Conservation (phyloP, 164 flowering plant species). For the Echeveria elegans region DNA sequence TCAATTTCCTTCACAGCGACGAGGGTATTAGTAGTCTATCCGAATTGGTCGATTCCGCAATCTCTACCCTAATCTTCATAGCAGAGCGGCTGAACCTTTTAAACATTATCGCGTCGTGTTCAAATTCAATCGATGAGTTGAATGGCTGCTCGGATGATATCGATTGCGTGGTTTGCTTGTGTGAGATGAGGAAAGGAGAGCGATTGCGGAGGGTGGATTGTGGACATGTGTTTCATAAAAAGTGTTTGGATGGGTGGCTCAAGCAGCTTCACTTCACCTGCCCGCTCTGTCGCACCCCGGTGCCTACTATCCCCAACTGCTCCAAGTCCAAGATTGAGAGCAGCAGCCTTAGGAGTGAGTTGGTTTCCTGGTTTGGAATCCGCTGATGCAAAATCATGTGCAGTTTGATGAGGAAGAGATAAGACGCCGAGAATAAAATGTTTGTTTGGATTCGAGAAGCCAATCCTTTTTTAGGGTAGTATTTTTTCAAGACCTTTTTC, state of each 20-base stretch:
- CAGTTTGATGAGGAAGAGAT: no score
- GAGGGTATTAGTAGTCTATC: slow-evolving; percentile 13
- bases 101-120: slow-evolving; percentile 25
- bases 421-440: background rate
- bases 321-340: slow-evolving; percentile 15
- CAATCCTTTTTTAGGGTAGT: no score
- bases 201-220: slow-evolving; percentile 51
- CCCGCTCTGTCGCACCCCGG: slow-evolving; percentile 62
- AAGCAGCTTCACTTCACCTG: slow-evolving; percentile 48
- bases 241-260: slow-evolving; percentile 75
- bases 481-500: background rate
- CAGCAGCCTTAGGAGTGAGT: no score
- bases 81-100: slow-evolving; percentile 44
- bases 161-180: slow-evolving; percentile 61
- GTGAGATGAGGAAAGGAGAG: slow-evolving; percentile 42
- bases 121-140: slow-evolving; percentile 16
- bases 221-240: slow-evolving; percentile 63
- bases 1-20: slow-evolving; percentile 12
- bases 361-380: slow-evolving; percentile 27
- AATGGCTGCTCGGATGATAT: slow-evolving; percentile 2
- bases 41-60: slow-evolving; percentile 30
- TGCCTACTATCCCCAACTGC: slow-evolving; percentile 20
- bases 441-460: background rate
- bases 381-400: slow-evolving; percentile 12
- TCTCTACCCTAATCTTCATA: slow-evolving; percentile 33